These are phyloP conservation scores for Allium cepa DNA, from an alignment of 106 monocot species.

Conservation along the genomic window DNA sequence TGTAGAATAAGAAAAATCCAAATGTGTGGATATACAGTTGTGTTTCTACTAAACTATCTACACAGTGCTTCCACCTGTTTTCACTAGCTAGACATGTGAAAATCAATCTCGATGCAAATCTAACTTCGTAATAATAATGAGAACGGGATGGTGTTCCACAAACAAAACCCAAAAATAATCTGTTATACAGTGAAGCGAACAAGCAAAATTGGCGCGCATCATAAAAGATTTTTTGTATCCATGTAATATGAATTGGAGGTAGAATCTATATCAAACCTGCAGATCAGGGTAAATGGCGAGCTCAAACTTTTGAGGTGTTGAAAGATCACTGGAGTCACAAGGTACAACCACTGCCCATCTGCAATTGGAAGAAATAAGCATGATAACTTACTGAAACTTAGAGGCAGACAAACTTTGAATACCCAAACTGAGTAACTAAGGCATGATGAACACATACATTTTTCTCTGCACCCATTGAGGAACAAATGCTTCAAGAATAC, in stretches of 20 bases:
- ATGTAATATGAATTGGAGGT: not conserved
- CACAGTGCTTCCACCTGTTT: too few species aligned
- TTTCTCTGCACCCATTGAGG: slow-evolving; percentile 65
- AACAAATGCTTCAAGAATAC: slow-evolving; percentile 62
- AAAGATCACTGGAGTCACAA: slow-evolving; percentile 48
- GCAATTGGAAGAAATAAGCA: slow-evolving; percentile 13
- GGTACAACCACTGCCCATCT: slow-evolving; percentile 89
- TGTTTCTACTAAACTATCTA: too few species aligned
- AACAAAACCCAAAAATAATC: not conserved
- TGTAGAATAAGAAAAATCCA: too few species aligned
- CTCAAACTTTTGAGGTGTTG: slow-evolving; percentile 59
- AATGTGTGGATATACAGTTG: too few species aligned
- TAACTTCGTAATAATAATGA: not conserved
- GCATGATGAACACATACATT: slow-evolving; percentile 29
- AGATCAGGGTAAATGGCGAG: slow-evolving; percentile 67
- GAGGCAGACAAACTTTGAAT: not conserved
- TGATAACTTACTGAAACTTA: slow-evolving; percentile 4
- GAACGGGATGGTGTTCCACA: not conserved
- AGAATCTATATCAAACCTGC: slow-evolving; percentile 35
- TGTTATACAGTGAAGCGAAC: not conserved
- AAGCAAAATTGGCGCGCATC: not conserved
- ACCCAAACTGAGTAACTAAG: not conserved
- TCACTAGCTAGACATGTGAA: too few species aligned
- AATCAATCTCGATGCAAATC: too few species aligned
- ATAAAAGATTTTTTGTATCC: not conserved